Evolutionary conservation across 164 flowering plant genomes (phyloP).

Genomic region (Platanus orientalis): DNA sequence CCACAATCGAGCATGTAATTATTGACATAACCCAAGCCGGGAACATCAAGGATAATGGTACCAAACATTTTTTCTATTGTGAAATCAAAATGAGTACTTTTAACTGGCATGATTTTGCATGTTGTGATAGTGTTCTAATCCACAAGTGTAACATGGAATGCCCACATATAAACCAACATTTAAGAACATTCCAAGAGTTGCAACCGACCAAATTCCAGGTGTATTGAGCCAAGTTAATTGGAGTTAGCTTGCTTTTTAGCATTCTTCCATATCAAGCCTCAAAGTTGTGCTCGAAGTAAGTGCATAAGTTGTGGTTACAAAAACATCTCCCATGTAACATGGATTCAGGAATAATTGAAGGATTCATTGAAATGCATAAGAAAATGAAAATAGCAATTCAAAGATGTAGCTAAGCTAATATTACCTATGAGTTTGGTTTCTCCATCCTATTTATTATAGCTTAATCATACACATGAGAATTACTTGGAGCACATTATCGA

Average conservation of each 20-base stretch:
- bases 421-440: too few relatives aligned
- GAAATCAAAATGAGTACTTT: conserved; percentile 85
- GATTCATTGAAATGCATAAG: not conserved
- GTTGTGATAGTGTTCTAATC: conserved; percentile 74
- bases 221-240: conserved; percentile 82
- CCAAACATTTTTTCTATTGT: conserved; percentile 65
- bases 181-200: conserved; percentile 67
- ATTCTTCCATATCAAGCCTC: conserved; percentile 96
- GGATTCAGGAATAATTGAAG: not conserved
- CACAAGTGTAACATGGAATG: conserved; percentile 71
- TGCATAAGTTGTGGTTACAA: conserved; percentile 72
- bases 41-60: conserved; percentile 50
- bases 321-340: conserved; percentile 91
- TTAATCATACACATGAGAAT: too few relatives aligned
- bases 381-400: not conserved
- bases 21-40: conserved; percentile 81
- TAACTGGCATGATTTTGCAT: conserved; percentile 74
- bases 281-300: conserved; percentile 66
- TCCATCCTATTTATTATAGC: too few relatives aligned
- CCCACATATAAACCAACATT: conserved; percentile 70
- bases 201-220: conserved; percentile 94
- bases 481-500: too few relatives aligned
- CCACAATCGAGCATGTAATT: conserved; percentile 80
- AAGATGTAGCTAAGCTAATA: too few relatives aligned
- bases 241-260: conserved; percentile 73